Base-by-base conservation (phyloP, 2,329 filamentous ascomycete genomes). In the Helicocarpus griseus region DNA sequence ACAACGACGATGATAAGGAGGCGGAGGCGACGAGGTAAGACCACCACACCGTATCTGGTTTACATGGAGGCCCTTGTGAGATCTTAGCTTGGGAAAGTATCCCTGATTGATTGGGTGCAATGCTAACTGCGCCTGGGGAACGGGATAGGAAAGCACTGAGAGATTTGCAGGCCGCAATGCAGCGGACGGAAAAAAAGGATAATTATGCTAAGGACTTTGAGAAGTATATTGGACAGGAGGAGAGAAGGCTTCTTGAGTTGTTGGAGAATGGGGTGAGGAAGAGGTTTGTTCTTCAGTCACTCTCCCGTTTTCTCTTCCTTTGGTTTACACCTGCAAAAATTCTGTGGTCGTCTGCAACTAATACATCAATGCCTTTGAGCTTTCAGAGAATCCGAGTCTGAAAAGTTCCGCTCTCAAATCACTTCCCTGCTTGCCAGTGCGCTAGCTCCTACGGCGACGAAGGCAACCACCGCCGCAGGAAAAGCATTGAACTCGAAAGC, bases 141-240 rank as follows among this genome's bases (percentile, higher is more conserved):
- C 29, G 29, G 29, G 14, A 11, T 48, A 58, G 56, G 19, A 35
- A 49, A 8, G 55, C 56, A 13, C 43, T 58, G 46, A 53, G 47
- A 31, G 54, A 53, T 7, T 45, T 58, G 44, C 55, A 58, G 39
- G 29, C 38, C 8, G 52, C 50, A 8, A 55, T 58, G 46, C 47
- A 50, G 26, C 51, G 51, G 17, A 49, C 48, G 33, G 51, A 56
- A 36, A 58, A 53, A 40, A 58, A 51, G 26, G 56, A 58, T 48
- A 51, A 49, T 28, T 57, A 55, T 33, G 52, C 49, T 11, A 56
- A 53, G 13, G 52, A 47, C 14, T 55, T 60, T 36, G 56, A 58
- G 40, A 53, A 52, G 38, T 48, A 48, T 14, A 52, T 58, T n/a
- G 35, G 24, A 9, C 36, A 47, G 11, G 56, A 57, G 11, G 57